Base-by-base conservation (phyloP, 441 rosid genomes). In the Cnidoscolus chayamansa region DNA sequence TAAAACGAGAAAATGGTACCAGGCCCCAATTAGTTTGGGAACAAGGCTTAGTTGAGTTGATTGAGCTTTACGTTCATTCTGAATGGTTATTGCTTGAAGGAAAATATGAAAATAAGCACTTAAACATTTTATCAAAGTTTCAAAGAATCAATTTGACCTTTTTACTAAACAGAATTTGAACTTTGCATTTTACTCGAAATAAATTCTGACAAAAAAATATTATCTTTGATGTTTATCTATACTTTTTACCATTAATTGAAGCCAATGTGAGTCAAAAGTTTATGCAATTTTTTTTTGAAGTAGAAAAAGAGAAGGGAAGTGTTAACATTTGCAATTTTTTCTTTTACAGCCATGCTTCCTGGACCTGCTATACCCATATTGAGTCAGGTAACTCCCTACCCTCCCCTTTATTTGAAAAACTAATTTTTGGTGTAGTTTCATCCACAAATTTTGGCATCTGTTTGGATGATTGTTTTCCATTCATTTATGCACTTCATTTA, bases 291-390 rank as follows among this genome's bases (percentile, higher is more conserved):
- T 51, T 13, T 10, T 2, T 16, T 31, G 5, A 35, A 59, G 25
- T 10, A 59, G 15, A 35, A 4, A 2, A 32, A 61, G 37, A 5
- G 2, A 45, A 25, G 25, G 25, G 25, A 25, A 62, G 7, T 7
- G 1, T n/a, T 65, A 47, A 47, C 16, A 19, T 16, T 37, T 51
- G 43, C 25, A 32, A 10, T 4, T 25, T 25, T 25, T 25, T 25
- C 25, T 25, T 72, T 43, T 71, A 72, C 89, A 91, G 97, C 93
- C 48, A 81, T 91, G 85, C 93, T 93, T 72, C 97, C 98, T n/a
- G 97, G 98, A 80, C 98, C 97, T 7, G 85, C 90, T 63, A 89
- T 93, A 69, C 97, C 98, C 0, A 76, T 93, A 74, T 62, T 91
- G 81, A 86, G 76, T 82, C 98, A 93, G 96, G 94, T 93, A 12